Evolutionary conservation across 2,329 filamentous ascomycete species (phyloP).

Genomic region (Talaromyces sp.): DNA sequence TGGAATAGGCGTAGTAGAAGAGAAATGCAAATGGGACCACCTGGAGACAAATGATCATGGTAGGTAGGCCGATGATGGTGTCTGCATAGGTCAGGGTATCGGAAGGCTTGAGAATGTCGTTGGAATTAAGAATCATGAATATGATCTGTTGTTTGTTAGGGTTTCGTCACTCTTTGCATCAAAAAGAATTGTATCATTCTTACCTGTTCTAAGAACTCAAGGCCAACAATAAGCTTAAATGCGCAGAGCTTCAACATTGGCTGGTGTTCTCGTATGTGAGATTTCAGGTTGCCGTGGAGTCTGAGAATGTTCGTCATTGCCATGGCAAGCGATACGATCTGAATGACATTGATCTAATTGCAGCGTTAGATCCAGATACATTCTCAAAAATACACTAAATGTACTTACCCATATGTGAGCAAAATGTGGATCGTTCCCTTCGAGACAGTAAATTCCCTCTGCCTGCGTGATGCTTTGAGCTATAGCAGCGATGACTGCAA

Average conservation of each 20-base stretch:
- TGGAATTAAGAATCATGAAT: slow-evolving; percentile 23
- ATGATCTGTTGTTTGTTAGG: slow-evolving; percentile 17
- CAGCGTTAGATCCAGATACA: background rate
- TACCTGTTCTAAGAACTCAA: slow-evolving; percentile 24
- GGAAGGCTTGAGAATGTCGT: slow-evolving; percentile 16
- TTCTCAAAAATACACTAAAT: background rate
- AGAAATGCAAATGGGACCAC: slow-evolving; percentile 27
- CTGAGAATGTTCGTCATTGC: slow-evolving; percentile 16
- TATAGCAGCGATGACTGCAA: background rate
- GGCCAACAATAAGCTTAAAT: slow-evolving; percentile 29
- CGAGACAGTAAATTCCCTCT: background rate
- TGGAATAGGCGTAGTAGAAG: slow-evolving; percentile 24
- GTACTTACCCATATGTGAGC: background rate
- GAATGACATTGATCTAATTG: background rate
- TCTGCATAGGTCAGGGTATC: slow-evolving; percentile 23
- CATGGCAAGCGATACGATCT: background rate
- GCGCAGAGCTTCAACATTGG: slow-evolving; percentile 26
- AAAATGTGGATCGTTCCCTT: background rate
- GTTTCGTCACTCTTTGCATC: slow-evolving; percentile 8
- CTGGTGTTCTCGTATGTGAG: slow-evolving; percentile 21
- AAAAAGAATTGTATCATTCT: slow-evolving; percentile 7
- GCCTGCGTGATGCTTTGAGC: background rate
- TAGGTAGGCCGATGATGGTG: slow-evolving; percentile 24
- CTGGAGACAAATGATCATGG: slow-evolving; percentile 25
- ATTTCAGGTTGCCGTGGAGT: slow-evolving; percentile 22